Evolutionary conservation across 1,284 basidiomycete genomes (phyloP).

Genomic region (Testicularia cyperi): DNA sequence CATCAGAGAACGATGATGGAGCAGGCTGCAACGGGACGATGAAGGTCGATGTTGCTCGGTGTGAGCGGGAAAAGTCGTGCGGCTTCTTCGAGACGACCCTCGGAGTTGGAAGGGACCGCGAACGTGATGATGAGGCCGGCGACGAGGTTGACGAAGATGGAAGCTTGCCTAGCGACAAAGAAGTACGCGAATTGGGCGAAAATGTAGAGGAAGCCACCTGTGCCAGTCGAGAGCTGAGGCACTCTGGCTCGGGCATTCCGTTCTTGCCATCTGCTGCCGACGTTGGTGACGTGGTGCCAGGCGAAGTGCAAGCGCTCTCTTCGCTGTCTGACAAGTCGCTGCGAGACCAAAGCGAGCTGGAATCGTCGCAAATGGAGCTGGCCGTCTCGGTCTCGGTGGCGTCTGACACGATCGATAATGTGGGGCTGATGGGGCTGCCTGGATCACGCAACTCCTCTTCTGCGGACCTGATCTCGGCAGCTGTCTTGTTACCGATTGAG

Average conservation of each 20-base stretch:
- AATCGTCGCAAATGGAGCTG: slow-evolving; percentile 20
- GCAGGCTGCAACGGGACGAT: not conserved
- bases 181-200: slow-evolving; percentile 2
- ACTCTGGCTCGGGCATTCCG: no score
- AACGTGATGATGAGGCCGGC: slow-evolving; percentile 6
- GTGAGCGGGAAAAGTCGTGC: slow-evolving; percentile 1
- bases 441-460: slow-evolving; percentile 5
- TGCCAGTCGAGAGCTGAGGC: slow-evolving; percentile 22
- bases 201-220: not conserved
- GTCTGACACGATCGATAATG: slow-evolving; percentile 9
- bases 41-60: slow-evolving; percentile 4
- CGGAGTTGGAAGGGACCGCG: slow-evolving; percentile 12
- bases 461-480: not conserved
- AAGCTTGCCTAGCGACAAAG: slow-evolving; percentile 14
- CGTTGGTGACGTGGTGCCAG: slow-evolving; percentile 20
- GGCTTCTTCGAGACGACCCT: not conserved
- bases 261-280: no score
- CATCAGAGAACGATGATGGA: no score
- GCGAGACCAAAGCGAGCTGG: slow-evolving; percentile 26
- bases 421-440: slow-evolving; percentile 13
- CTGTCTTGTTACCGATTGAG: not conserved
- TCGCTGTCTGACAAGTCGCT: slow-evolving; percentile 8
- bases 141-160: slow-evolving; percentile 8
- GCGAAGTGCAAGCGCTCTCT: slow-evolving; percentile 23
- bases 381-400: slow-evolving; percentile 12